Conservation (phyloP, 2,329 filamentous ascomycete species). For the Fusarium lateritium region DNA sequence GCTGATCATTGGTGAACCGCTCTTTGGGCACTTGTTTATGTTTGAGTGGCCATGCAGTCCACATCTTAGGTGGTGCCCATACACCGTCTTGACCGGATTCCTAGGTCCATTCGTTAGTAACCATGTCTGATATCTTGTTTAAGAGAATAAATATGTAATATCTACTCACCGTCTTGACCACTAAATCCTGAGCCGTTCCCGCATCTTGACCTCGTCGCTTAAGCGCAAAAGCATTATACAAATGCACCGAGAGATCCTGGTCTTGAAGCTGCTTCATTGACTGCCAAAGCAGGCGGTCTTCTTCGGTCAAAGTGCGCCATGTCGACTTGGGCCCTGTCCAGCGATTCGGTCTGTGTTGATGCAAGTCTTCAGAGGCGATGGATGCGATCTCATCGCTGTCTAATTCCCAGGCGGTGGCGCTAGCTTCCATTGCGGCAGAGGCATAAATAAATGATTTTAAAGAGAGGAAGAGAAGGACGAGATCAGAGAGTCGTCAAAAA, state of each 20-base stretch:
- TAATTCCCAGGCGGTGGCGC: slow-evolving; percentile 56
- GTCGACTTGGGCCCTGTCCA: slow-evolving; percentile 77
- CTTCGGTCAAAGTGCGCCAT: slow-evolving; percentile 75
- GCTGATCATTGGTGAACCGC: slow-evolving; percentile 63
- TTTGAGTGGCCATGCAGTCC: slow-evolving; percentile 90
- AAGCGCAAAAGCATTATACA: slow-evolving; percentile 83
- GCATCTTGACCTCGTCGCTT: slow-evolving; percentile 60
- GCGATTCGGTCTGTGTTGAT: slow-evolving; percentile 74
- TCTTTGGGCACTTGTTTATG: slow-evolving; percentile 72
- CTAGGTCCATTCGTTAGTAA: slow-evolving; percentile 38
- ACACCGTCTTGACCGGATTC: slow-evolving; percentile 50
- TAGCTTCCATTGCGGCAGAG: slow-evolving; percentile 40
- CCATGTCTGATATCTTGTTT: background rate
- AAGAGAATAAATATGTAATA: too few relatives aligned
- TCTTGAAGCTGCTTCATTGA: slow-evolving; percentile 75
- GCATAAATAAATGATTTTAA: background rate
- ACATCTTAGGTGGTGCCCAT: slow-evolving; percentile 71
- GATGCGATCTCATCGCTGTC: slow-evolving; percentile 64
- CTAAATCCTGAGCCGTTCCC: slow-evolving; percentile 49
- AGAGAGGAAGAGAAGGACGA: background rate
- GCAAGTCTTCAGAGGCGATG: slow-evolving; percentile 63
- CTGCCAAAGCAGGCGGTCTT: slow-evolving; percentile 73
- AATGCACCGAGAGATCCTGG: slow-evolving; percentile 79
- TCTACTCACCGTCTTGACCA: slow-evolving; percentile 49
- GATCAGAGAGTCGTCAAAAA: background rate